Evolutionary conservation across 345 rosid species (phyloP).

Genomic region (Sapria himalayana): DNA sequence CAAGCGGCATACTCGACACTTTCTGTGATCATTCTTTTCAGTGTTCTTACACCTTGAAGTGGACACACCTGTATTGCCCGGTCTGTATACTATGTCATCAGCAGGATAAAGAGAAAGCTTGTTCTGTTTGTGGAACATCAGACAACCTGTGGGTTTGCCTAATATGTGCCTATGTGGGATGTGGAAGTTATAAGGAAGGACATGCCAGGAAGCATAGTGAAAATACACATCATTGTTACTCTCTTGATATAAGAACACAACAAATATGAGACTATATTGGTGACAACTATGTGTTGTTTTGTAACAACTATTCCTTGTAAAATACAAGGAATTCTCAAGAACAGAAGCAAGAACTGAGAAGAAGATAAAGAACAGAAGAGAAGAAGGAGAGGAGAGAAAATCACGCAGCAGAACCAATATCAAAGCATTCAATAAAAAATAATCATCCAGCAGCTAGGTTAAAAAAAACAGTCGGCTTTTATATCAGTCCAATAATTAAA

Average conservation of each 20-base stretch:
- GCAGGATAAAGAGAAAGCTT: conserved; percentile 53
- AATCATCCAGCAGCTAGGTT: too few species aligned
- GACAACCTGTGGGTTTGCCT: conserved; percentile 84
- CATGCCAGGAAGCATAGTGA: conserved; percentile 86
- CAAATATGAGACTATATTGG: conserved; percentile 98
- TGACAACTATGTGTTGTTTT: too few species aligned
- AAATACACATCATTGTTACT: conserved; percentile 73
- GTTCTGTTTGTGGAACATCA: conserved; percentile 58
- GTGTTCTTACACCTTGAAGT: conserved; percentile 75
- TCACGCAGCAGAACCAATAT: too few species aligned
- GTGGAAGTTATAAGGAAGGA: conserved; percentile 98
- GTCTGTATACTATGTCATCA: conserved; percentile 82
- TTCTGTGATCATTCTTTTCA: conserved; percentile 92
- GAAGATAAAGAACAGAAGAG: too few species aligned
- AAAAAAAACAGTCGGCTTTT: too few species aligned
- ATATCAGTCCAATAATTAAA: too few species aligned
- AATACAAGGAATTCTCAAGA: too few species aligned
- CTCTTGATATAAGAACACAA: conserved; percentile 69
- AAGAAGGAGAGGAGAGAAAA: too few species aligned
- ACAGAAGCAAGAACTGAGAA: too few species aligned
- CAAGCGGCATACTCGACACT: conserved; percentile 66
- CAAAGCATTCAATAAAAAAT: too few species aligned
- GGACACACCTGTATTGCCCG: conserved; percentile 88
- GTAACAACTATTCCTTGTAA: too few species aligned
- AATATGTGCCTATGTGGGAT: conserved; percentile 81